Evolutionary conservation across 352 stramenopile species (phyloP), one percentile per base, ranked within the genome.

Genomic region (Stephanocyclus meneghinianus): DNA sequence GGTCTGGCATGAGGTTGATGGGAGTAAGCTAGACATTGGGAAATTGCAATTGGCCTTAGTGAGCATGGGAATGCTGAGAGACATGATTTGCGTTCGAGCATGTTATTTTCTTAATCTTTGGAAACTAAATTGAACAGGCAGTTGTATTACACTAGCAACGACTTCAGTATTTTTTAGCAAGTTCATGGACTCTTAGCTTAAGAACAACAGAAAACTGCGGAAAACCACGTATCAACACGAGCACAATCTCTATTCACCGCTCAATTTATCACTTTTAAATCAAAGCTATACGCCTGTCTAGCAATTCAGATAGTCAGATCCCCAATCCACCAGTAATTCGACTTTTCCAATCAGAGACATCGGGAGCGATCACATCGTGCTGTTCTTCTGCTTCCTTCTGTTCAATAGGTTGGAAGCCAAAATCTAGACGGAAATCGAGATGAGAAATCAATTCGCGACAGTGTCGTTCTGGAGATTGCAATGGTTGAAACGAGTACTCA

Each of bases 1-100:
- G 0, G 74, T 85, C 45, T 93, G 88, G 88, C 73, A 88, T 48
- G 88, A 93, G 73, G 62, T 93, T 40, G 86, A 91, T 62, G 88
- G 88, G 16, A 88, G 76, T 40, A 93, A 93, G 78, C 75, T 93
- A 37, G 76, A 85, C 76, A 83, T 79, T 30, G 71, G 68, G 15
- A 91, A 90, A 73, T 48, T 91, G 6, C 57, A 73, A 18, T 53
- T 93, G 16, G 69, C 72, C n/a, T 57, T 90, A 21, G 86, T 90
- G 2, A 85, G 78, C 50, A 40, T 90, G 53, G 64, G 67, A n/a
- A 93, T 93, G 88, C 51, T 93, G 15, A 77, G 88, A 45, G 88
- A 93, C 70, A 93, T 93, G 88, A 70, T 93, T 70, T 93, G 88
- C 69, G 88, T 93, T 0, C 70, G 82, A 16, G 29, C 78, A 53